Base-by-base conservation (phyloP, 2,329 filamentous ascomycete genomes). In the Aspergillus novofumigatus region DNA sequence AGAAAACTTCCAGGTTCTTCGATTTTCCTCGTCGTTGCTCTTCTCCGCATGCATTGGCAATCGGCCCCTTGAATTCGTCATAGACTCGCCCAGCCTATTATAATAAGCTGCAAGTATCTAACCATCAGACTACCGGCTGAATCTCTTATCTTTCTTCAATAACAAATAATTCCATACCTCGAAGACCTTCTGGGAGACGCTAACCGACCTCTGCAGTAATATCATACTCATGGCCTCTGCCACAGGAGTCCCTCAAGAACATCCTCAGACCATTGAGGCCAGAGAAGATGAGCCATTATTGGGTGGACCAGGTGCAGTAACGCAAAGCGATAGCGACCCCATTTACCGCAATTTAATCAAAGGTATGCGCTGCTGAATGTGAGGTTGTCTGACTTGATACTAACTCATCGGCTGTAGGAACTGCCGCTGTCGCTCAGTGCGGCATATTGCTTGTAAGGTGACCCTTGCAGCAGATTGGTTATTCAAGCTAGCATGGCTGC, bases 381-480 rank as follows among this genome's bases (percentile, higher is more conserved):
- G 9, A 28, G 4, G 2, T 23, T 47, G 21, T 14, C 44, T 14
- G 23, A 9, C 42, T 25, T 25, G 10, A 47, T 47, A 17, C 44
- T 47, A 29, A 23, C 25, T 20, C 42, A n/a, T 32, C 8, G 10
- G 11, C 32, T 49, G 5, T n/a, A 94, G 92, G 91, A 61, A 96
- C 92, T 17, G 93, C 86, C 56, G 81, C 88, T 59, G 75, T 97
- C 59, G 90, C 91, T 44, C 92, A 97, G 75, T 82, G 84, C 47
- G 93, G 91, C 55, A 84, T 87, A 55, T 78, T 91, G 75, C 83
- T 96, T 62, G 82, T 85, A 70, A 68, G 80, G 69, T 1, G 2
- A 10, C 17, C 21, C 25, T 17, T 41, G 9, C 20, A 29, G 21
- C 9, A 25, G 9, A 21, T n/a, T 25, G 9, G 23, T 23, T 26